Evolutionary conservation across 2,329 filamentous ascomycete genomes (phyloP), one percentile per base, ranked within the genome.

Genomic region (Exophiala phaeomuriformis): DNA sequence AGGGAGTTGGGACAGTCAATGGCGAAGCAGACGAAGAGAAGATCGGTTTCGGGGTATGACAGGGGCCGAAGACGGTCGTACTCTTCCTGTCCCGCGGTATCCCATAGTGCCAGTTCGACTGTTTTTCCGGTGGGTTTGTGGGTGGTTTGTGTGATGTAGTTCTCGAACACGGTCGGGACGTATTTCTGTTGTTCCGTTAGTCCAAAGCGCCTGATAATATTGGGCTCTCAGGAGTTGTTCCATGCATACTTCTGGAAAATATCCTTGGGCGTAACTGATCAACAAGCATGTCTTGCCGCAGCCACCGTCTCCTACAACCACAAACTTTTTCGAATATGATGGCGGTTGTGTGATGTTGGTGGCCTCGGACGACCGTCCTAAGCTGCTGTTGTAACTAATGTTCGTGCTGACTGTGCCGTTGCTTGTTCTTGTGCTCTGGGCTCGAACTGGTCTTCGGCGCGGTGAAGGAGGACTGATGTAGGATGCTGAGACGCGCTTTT

Each of bases 1-100:
- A 98, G 78, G 4, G 91, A 97, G 71, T 95, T 96, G 35, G 93
- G 93, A 71, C 93, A 98, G 73, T 98, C 93, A 67, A 98, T 96
- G 61, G 93, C 93, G 71, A 98, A 98, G 78, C 93, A 98, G 63
- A 98, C 93, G 71, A 98, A 97, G 56, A 98, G 84, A 33, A 98
- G 80, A 71, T 98, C 93, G 8, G 93, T 98, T 74, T 98, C 93
- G 2, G 93, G 93, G 73, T 98, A 98, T 42, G 91, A 97, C 47
- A 98, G 82, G 43, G 93, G 93, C 63, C 93, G 85, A 68, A 98
- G 78, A 65, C 93, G 85, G 77, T 98, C 93, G 71, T 98, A 98
- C 74, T 97, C 93, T 72, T 98, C 93, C 73, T 98, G 93, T 37
- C 93, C 93, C 64, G 93, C 93, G 30, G 93, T 98, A 73, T 98